phyloP scores from a whole-genome alignment of 495 filamentous ascomycete genomes.

The Penicillium paxilli region DNA sequence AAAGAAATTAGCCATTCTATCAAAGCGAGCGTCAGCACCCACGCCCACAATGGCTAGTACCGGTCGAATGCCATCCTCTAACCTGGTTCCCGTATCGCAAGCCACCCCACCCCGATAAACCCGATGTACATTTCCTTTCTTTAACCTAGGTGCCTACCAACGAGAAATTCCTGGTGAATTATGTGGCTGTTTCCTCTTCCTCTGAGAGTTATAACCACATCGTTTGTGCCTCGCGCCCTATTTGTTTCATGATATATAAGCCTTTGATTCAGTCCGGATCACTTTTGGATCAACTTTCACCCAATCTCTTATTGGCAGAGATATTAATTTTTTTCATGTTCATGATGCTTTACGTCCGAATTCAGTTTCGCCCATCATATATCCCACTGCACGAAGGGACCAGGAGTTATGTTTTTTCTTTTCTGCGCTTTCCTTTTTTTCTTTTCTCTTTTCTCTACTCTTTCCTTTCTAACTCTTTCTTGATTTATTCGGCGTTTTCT shows the following conservation, averaged over 20 bases:
- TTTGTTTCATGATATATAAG: slow-evolving; percentile 4
- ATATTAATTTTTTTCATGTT: slow-evolving; percentile 15
- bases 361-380: slow-evolving; percentile 20
- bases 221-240: not conserved
- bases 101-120: slow-evolving; percentile 33
- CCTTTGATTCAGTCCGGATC: not conserved
- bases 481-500: slow-evolving; percentile 7
- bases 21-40: slow-evolving; percentile 50
- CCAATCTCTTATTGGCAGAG: slow-evolving; percentile 7
- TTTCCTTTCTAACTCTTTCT: slow-evolving; percentile 6
- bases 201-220: not conserved
- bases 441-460: slow-evolving; percentile 4
- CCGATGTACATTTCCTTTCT: not conserved
- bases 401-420: slow-evolving; percentile 14
- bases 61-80: slow-evolving; percentile 33
- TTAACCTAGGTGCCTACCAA: slow-evolving; percentile 13
- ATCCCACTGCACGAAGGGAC: slow-evolving; percentile 25
- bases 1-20: slow-evolving; percentile 57
- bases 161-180: slow-evolving; percentile 11
- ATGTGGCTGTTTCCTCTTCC: not conserved
- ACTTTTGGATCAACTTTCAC: not conserved
- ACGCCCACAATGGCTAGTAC: slow-evolving; percentile 24
- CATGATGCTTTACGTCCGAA: slow-evolving; percentile 14
- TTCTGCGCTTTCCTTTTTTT: slow-evolving; percentile 7
- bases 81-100: slow-evolving; percentile 26